Base-by-base conservation (phyloP, 2,329 filamentous ascomycete genomes). In the Neoascochyta sp. region DNA sequence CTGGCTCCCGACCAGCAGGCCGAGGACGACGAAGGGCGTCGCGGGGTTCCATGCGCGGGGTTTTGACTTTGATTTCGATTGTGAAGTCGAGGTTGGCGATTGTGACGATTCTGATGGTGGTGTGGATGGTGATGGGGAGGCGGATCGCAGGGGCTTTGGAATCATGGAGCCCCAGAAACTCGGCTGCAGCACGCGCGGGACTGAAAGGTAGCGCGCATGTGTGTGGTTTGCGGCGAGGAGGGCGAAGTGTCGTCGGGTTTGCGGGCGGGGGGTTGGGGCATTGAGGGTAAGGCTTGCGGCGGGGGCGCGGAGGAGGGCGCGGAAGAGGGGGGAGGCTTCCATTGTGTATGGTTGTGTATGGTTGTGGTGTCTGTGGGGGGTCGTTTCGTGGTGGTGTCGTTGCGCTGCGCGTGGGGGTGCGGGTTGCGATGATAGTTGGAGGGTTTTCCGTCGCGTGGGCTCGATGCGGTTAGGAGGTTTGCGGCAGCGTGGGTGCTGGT, bases 1-100 rank as follows among this genome's bases (percentile, higher is more conserved):
- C 73, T 95, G 94, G 40, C 87, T 95, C 4, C 93, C 93, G 43
- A 96, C 90, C 42, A 96, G 74, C 22, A 88, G 70, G 5, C 84
- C 71, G 3, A 79, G 60, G 35, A 76, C 54, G 36, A 90, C 78
- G 64, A 83, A 89, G 37, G 75, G 47, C 10, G 87, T 74, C 2
- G 74, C 74, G 14, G 88, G 73, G 12, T 70, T 69, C 62, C 65
- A 67, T n/a, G 57, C 60, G 43, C 61, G 54, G 3, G 54, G 12
- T 21, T 36, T 34, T n/a, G 49, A 34, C 10, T 10, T 14, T 4
- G 25, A 32, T n/a, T n/a, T n/a, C n/a, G n/a, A n/a, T n/a, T n/a
- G n/a, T n/a, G n/a, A n/a, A n/a, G n/a, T n/a, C n/a, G n/a, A n/a
- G 27, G 2, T 20, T 9, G 5, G 20, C 9, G 20, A n/a, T 4